Conservation (phyloP, 345 rosid genomes). For the Toxicodendron radicans region DNA sequence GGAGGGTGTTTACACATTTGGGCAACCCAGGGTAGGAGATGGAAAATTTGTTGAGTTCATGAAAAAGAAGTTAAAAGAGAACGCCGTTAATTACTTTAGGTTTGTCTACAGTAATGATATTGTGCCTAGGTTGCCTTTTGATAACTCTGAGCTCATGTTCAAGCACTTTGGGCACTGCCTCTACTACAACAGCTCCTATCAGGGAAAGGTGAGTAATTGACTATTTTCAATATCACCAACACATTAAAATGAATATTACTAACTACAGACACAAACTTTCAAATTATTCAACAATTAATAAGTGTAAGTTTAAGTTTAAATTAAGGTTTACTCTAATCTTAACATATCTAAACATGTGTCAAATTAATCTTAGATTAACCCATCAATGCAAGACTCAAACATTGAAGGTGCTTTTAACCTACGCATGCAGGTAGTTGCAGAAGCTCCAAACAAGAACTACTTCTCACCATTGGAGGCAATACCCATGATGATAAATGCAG, state of each 20-base stretch:
- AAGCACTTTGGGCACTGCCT: constrained; percentile 71
- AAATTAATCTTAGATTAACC: too few species aligned
- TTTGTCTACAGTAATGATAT: constrained; percentile 68
- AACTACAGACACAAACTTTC: too few species aligned
- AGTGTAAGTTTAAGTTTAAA: too few species aligned
- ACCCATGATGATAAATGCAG: constrained; percentile 35
- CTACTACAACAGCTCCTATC: constrained; percentile 47
- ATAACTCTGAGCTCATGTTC: constrained; percentile 60
- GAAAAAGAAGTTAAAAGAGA: constrained; percentile 41
- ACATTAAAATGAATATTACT: too few species aligned
- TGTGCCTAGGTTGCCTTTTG: constrained; percentile 73
- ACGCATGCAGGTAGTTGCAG: constrained; percentile 40
- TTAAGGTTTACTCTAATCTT: too few species aligned
- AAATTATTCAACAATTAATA: too few species aligned
- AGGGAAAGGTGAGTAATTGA: constrained; percentile 43
- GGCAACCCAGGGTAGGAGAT: constrained; percentile 84
- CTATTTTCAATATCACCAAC: neutral
- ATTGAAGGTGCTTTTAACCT: neutral
- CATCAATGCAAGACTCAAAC: neutral
- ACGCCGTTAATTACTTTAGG: constrained; percentile 45
- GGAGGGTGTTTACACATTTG: constrained; percentile 65
- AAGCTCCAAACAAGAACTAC: constrained; percentile 54
- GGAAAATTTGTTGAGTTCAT: constrained; percentile 50
- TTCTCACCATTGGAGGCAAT: constrained; percentile 32
- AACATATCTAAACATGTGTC: too few species aligned